phyloP scores from a whole-genome alignment of 208 protist genomes.

The Leishmania martiniquensis region DNA sequence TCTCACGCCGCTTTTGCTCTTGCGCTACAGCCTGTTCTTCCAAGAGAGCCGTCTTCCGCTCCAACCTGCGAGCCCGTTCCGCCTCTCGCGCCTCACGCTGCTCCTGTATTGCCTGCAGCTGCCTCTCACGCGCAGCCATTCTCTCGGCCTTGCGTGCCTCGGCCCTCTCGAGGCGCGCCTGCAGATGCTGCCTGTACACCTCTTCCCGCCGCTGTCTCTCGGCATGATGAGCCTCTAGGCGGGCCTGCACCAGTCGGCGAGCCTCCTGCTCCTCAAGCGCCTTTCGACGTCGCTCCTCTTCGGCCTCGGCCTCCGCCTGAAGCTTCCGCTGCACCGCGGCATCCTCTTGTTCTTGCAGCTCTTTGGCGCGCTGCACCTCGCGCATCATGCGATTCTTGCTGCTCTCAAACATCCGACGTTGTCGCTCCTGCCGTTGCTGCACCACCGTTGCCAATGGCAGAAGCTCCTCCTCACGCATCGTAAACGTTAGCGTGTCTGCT shows the following conservation, averaged over 20 bases:
- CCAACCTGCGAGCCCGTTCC: constrained; percentile 63
- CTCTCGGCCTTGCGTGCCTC: constrained; percentile 52
- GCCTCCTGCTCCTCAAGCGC: constrained; percentile 38
- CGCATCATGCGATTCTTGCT: constrained; percentile 56
- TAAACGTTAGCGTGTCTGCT: constrained; percentile 10
- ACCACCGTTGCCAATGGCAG: constrained; percentile 48
- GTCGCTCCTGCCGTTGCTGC: constrained; percentile 51
- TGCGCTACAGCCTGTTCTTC: constrained; percentile 40
- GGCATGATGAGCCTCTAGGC: constrained; percentile 46
- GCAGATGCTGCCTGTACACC: constrained; percentile 43
- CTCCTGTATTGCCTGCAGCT: constrained; percentile 32
- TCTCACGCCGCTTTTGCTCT: constrained; percentile 49
- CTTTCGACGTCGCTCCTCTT: constrained; percentile 31
- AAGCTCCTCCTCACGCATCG: constrained; percentile 1
- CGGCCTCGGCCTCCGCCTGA: constrained; percentile 58
- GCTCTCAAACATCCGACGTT: constrained; percentile 54
- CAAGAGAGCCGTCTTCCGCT: constrained; percentile 46
- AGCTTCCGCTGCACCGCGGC: constrained; percentile 45
- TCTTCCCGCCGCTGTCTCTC: constrained; percentile 58
- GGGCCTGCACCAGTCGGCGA: constrained; percentile 45
- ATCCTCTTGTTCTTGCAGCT: constrained; percentile 41
- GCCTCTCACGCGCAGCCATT: constrained; percentile 50
- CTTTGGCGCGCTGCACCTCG: constrained; percentile 52
- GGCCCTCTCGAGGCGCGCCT: constrained; percentile 53
- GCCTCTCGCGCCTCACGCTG: constrained; percentile 44